Evolutionary conservation across 768 basidiomycete species (phyloP).

Genomic region (Sporobolomyces roseus): DNA sequence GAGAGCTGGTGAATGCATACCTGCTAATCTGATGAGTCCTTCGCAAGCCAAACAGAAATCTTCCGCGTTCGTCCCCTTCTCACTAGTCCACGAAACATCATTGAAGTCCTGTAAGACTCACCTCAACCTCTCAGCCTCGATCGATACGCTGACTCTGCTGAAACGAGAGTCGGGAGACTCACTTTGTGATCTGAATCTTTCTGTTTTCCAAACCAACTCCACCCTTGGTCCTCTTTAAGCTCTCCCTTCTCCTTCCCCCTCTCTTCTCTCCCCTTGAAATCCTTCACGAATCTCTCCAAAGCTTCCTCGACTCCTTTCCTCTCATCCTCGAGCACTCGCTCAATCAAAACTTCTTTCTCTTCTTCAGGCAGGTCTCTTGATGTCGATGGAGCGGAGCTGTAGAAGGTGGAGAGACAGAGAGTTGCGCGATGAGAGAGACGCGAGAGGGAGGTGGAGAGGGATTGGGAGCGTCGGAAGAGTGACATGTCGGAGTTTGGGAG

Average conservation of each 20-base stretch:
- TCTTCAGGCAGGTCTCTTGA: background rate
- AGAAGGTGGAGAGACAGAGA: background rate
- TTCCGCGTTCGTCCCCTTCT: background rate
- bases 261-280: too few relatives aligned
- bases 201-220: background rate
- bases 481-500: background rate
- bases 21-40: background rate
- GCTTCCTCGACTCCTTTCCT: background rate
- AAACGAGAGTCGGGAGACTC: background rate
- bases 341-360: background rate
- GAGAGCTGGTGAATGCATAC: background rate
- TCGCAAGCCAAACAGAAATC: background rate
- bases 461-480: background rate
- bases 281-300: background rate
- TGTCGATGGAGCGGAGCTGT: background rate
- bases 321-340: background rate
- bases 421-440: constrained; percentile 19
- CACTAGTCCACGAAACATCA: background rate
- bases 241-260: too few relatives aligned
- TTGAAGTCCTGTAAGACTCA: background rate
- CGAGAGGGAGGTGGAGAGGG: background rate
- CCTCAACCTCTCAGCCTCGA: background rate
- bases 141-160: background rate
- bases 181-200: background rate
- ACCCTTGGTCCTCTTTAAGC: too few relatives aligned